Conservation (phyloP, 2,329 filamentous ascomycete genomes). For the Orbilia brochopaga region DNA sequence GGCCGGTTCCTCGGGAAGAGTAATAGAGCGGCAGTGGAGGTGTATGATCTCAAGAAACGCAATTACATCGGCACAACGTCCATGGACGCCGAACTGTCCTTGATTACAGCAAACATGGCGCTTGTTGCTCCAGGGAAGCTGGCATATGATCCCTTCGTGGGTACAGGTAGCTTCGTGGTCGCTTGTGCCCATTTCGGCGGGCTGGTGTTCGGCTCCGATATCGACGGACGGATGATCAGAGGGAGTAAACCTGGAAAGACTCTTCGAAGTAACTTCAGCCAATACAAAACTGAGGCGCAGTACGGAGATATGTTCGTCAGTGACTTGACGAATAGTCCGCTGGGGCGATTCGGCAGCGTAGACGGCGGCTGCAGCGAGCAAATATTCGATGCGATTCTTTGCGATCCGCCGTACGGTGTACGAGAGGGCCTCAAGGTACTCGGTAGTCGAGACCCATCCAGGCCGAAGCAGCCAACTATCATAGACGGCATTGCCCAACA, state of each 20-base stretch:
- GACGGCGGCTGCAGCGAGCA: slow-evolving; percentile 29
- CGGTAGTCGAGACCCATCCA: slow-evolving; percentile 73
- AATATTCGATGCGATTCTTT: slow-evolving; percentile 85
- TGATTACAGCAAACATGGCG: slow-evolving; percentile 90
- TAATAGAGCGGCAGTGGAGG: slow-evolving; percentile 70
- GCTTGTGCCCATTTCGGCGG: slow-evolving; percentile 91
- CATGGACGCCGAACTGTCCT: slow-evolving; percentile 92
- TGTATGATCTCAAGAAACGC: slow-evolving; percentile 89
- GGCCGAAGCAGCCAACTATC: slow-evolving; percentile 65
- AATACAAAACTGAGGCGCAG: slow-evolving; percentile 72
- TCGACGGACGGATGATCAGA: slow-evolving; percentile 86
- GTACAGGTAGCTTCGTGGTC: slow-evolving; percentile 89
- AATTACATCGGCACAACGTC: slow-evolving; percentile 93
- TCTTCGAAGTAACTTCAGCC: slow-evolving; percentile 76
- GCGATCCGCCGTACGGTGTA: slow-evolving; percentile 95
- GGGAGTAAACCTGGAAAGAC: slow-evolving; percentile 65
- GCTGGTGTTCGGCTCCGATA: slow-evolving; percentile 82
- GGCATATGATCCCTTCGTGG: slow-evolving; percentile 94
- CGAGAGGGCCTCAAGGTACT: slow-evolving; percentile 89
- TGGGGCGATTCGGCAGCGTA: slow-evolving; percentile 63
- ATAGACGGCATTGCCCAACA: slow-evolving; percentile 74
- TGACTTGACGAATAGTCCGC: slow-evolving; percentile 85
- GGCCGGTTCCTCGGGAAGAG: slow-evolving; percentile 73
- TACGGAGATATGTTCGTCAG: slow-evolving; percentile 82
- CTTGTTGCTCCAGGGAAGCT: slow-evolving; percentile 80